phyloP scores from a whole-genome alignment of 352 stramenopile species.

The Phytopythium helicoides region DNA sequence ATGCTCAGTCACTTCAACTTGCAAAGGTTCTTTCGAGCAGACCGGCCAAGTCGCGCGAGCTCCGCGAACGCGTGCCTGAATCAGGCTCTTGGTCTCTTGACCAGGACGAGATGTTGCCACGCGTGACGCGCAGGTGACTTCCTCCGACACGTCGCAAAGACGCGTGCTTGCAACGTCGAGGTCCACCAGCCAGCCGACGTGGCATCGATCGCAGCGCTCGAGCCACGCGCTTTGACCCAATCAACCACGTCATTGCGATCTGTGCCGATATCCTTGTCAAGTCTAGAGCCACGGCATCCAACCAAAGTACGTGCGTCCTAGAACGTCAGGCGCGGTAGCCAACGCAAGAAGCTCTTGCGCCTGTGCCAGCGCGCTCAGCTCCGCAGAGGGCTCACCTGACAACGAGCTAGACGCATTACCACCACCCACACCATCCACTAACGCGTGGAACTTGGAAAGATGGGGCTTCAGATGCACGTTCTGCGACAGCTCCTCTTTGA shows the following conservation, averaged over 20 bases:
- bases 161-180: not conserved
- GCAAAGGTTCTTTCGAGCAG: not conserved
- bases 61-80: too few species aligned
- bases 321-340: slow-evolving; percentile 74
- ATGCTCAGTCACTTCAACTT: not conserved
- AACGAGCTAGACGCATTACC: not conserved
- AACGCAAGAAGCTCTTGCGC: slow-evolving; percentile 81
- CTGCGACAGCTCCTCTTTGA: slow-evolving; percentile 75
- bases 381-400: slow-evolving; percentile 9
- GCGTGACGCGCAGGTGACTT: not conserved
- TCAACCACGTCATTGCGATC: not conserved
- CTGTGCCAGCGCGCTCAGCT: slow-evolving; percentile 64
- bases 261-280: not conserved
- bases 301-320: slow-evolving; percentile 77
- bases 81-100: too few species aligned
- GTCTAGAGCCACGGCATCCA: slow-evolving; percentile 80
- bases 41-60: too few species aligned
- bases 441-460: slow-evolving; percentile 50
- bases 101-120: not conserved
- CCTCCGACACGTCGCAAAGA: slow-evolving; percentile 4
- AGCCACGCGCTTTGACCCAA: slow-evolving; percentile 5
- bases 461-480: slow-evolving; percentile 61
- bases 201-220: not conserved
- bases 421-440: slow-evolving; percentile 42
- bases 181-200: not conserved